These are phyloP conservation scores for Mycena floridula DNA, from an alignment of 768 basidiomycete genomes.

Conservation along the genomic window DNA sequence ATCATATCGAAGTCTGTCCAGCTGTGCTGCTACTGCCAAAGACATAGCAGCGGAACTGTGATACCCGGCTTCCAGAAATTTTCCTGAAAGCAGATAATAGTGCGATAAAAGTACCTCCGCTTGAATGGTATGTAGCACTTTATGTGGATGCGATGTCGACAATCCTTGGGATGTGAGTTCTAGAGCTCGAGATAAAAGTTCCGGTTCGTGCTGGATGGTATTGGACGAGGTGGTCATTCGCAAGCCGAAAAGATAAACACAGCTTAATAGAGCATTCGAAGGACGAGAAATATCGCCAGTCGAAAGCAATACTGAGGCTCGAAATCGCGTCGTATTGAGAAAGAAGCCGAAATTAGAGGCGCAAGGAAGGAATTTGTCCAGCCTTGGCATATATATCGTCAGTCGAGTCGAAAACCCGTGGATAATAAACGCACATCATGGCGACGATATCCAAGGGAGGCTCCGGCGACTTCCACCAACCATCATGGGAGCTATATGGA, in stretches of 20 bases:
- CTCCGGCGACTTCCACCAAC: constrained; percentile 15
- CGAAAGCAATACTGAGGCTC: constrained; percentile 25
- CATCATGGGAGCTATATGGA: constrained; percentile 23
- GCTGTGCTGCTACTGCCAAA: no score
- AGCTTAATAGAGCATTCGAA: constrained; percentile 30
- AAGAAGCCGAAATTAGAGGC: constrained; percentile 53
- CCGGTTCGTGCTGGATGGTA: constrained; percentile 21
- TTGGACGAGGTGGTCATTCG: constrained; percentile 23
- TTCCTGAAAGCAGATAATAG: constrained; percentile 48
- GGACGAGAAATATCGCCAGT: constrained; percentile 28
- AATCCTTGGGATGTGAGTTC: constrained; percentile 30
- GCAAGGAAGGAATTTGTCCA: constrained; percentile 38
- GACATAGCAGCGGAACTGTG: constrained; percentile 34
- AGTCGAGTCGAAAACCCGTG: no score
- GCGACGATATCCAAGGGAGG: constrained; percentile 25
- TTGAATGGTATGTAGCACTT: constrained; percentile 44
- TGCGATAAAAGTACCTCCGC: constrained; percentile 48
- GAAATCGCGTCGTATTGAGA: constrained; percentile 43
- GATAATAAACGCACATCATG: no score
- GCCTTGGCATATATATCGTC: no score
- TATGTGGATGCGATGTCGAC: constrained; percentile 31
- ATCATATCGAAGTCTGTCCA: constrained; percentile 23
- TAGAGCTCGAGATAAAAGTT: constrained; percentile 37
- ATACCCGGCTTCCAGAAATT: constrained; percentile 39
- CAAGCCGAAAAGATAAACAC: constrained; percentile 33